These are phyloP conservation scores for Sclerotinia spermophila DNA, from an alignment of 2,329 filamentous ascomycete genomes.

Conservation along the genomic window DNA sequence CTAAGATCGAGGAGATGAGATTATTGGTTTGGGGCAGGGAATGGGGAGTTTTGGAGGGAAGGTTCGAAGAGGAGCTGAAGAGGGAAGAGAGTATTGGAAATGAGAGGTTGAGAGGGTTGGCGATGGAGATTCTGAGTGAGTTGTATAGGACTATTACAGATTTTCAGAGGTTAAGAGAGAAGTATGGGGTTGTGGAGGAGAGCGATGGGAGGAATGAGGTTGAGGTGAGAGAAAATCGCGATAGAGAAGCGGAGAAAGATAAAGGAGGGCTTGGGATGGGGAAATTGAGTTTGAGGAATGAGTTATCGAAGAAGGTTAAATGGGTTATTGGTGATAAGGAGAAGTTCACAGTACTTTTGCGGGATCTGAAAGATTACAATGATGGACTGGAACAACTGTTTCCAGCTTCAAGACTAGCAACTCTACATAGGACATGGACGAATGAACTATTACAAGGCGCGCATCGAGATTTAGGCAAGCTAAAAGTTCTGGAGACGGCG, in stretches of 20 bases:
- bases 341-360: constrained; percentile 43
- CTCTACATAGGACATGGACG: constrained; percentile 46
- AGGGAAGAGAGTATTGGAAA: constrained; percentile 39
- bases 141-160: constrained; percentile 46
- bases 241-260: constrained; percentile 8
- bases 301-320: constrained; percentile 38
- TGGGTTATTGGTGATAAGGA: constrained; percentile 49
- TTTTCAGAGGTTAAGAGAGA: constrained; percentile 42
- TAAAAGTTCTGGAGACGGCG: constrained; percentile 43
- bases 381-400: constrained; percentile 48
- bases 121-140: constrained; percentile 43
- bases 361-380: constrained; percentile 47
- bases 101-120: constrained; percentile 39
- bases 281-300: constrained; percentile 24
- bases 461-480: constrained; percentile 42
- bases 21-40: constrained; percentile 47
- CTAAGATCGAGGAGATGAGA: constrained; percentile 49
- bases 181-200: constrained; percentile 43
- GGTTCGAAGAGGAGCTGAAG: constrained; percentile 43
- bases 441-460: constrained; percentile 47
- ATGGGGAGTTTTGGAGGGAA: constrained; percentile 47
- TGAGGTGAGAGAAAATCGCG: constrained; percentile 5
- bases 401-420: constrained; percentile 42
- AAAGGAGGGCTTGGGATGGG: constrained; percentile 11
- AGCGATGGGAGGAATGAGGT: constrained; percentile 15